Conservation (phyloP, 2,329 filamentous ascomycete genomes). For the Dothidotthia symphoricarpi region DNA sequence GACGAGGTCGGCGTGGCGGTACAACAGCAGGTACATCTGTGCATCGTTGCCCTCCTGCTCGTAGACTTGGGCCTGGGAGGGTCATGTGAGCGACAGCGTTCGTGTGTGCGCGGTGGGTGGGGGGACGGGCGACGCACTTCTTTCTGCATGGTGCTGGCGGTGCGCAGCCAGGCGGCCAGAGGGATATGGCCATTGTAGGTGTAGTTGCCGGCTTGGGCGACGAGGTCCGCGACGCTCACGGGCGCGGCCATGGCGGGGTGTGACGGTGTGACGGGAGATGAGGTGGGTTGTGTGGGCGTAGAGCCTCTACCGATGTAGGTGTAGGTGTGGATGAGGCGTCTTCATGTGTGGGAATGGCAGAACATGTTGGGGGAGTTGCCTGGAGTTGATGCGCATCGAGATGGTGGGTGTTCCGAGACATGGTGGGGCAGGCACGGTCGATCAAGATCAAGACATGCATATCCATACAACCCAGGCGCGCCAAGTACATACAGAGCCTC, state of each 20-base stretch:
- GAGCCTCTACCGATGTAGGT: constrained; percentile 22
- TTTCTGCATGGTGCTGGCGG: constrained; percentile 74
- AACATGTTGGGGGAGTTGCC: constrained; percentile 12
- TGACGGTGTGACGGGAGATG: background rate
- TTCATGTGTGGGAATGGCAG: constrained; percentile 28
- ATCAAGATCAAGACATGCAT: no score
- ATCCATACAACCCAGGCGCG: constrained; percentile 5
- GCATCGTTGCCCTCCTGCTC: constrained; percentile 81
- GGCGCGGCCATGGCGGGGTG: constrained; percentile 48
- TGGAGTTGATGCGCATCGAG: constrained; percentile 22
- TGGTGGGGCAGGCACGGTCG: constrained; percentile 28
- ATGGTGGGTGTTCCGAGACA: constrained; percentile 15
- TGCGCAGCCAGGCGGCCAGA: constrained; percentile 77
- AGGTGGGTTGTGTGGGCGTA: background rate
- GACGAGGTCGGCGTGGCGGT: constrained; percentile 83
- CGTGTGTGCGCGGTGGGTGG: background rate
- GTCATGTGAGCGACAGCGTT: constrained; percentile 15
- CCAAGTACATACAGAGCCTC: background rate
- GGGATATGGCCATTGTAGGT: constrained; percentile 75
- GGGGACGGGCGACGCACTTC: constrained; percentile 59
- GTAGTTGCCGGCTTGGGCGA: constrained; percentile 72
- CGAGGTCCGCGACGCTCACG: constrained; percentile 73
- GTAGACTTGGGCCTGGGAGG: constrained; percentile 73
- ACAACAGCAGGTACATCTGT: constrained; percentile 87
- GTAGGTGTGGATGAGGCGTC: constrained; percentile 21